Conservation (phyloP, 192 early-diverging fungal species). For the Entomortierella beljakovae region DNA sequence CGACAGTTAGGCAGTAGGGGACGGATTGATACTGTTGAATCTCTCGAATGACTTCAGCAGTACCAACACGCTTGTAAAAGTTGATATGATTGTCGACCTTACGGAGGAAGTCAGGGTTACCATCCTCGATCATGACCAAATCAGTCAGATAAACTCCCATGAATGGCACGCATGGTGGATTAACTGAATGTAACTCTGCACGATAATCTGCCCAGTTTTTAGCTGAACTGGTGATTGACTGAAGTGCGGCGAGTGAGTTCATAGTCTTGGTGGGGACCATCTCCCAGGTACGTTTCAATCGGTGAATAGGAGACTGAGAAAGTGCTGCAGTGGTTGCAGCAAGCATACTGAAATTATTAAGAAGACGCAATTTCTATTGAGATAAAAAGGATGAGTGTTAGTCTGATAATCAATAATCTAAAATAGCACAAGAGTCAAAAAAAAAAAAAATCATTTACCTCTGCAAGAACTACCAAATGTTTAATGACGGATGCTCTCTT, state of each 20-base stretch:
- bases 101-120: constrained; percentile 82
- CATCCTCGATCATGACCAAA: constrained; percentile 94
- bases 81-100: constrained; percentile 83
- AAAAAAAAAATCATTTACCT: constrained; percentile 49
- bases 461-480: constrained; percentile 87
- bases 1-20: constrained; percentile 80
- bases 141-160: constrained; percentile 87
- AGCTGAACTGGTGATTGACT: constrained; percentile 82
- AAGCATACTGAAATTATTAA: constrained; percentile 97
- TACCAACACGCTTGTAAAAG: constrained; percentile 91
- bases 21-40: constrained; percentile 94
- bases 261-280: constrained; percentile 67
- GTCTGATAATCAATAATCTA: no score
- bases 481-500: constrained; percentile 82
- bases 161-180: constrained; percentile 90
- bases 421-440: no score
- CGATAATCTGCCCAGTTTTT: constrained; percentile 91
- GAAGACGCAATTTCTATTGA: constrained; percentile 72
- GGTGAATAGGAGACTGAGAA: constrained; percentile 87
- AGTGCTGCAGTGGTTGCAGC: constrained; percentile 93
- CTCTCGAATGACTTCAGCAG: constrained; percentile 91
- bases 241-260: constrained; percentile 70
- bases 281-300: constrained; percentile 94
- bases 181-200: constrained; percentile 82
- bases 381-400: not conserved